Evolutionary conservation across 202 grass and related monocot genomes (phyloP), one percentile per base, ranked within the genome.

Genomic region (Hordeum pubiflorum): DNA sequence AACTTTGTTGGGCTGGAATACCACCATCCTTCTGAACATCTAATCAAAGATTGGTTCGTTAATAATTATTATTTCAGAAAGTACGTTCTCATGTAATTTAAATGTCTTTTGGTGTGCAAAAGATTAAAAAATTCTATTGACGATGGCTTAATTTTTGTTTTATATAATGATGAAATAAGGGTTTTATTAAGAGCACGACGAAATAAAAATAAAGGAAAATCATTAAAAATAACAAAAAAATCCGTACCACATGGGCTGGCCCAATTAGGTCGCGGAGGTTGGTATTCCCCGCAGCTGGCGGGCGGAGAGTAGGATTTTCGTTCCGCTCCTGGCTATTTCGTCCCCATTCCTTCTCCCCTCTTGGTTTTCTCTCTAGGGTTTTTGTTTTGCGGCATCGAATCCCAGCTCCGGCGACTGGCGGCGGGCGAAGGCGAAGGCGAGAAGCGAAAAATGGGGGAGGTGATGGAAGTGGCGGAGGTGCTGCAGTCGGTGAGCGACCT

Each of bases 401-500:
- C 48, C 50, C 78, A 80, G 9, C 64, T 70, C 78, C 78, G 78
- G 64, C 78, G 31, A 79, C 13, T 71, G 68, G 36, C 64, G 66
- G 66, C 66, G 18, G 55, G 74, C 76, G 63, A 27, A 13, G 55
- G 74, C 76, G 63, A 27, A 13, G 31, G 46, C 31, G 34, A 31
- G 79, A 41, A 32, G 54, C 3, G 9, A 37, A 36, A 56, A 41
- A 68, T 79, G 60, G 75, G 36, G 29, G 34, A 79, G 17, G 17
- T 69, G 82, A 83, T 54, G 17, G 50, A n/a, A 17, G 6, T 52
- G 68, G n/a, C 26, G 43, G 26, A 85, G 69, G 81, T 79, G 55
- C 79, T 81, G 76, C 79, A 91, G 38, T 92, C 91, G 24, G 63
- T 97, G 54, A 86, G 21, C 44, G 89, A 94, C 9, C 83, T 97